phyloP scores from a whole-genome alignment of 768 basidiomycete genomes.

The Pholiota molesta region DNA sequence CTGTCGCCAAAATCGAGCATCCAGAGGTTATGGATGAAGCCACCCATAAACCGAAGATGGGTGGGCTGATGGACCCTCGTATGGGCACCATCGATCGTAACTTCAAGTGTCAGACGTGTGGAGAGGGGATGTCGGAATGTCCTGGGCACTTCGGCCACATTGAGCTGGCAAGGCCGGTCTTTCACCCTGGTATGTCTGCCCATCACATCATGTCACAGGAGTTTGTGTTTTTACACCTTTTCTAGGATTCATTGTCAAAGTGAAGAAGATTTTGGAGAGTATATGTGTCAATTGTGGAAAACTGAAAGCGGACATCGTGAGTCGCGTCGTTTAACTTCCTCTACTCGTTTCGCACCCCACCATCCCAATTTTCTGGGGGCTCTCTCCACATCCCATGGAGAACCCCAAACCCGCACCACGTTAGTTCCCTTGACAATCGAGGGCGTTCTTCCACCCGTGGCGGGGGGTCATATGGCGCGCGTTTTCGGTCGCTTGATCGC shows the following conservation, averaged over 20 bases:
- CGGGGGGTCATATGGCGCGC: slow-evolving; percentile 67
- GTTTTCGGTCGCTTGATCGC: slow-evolving; percentile 96
- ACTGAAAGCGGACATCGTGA: slow-evolving; percentile 96
- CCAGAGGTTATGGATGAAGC: slow-evolving; percentile 98
- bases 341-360: slow-evolving; percentile 95
- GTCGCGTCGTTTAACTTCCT: slow-evolving; percentile 72
- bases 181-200: slow-evolving; percentile 80
- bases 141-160: slow-evolving; percentile 99
- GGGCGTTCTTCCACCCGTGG: slow-evolving; percentile 82
- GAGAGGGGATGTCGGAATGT: slow-evolving; percentile 99
- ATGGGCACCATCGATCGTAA: slow-evolving; percentile 98
- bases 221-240: slow-evolving; percentile 2
- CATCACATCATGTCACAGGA: neutral
- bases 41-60: slow-evolving; percentile 86
- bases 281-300: slow-evolving; percentile 99
- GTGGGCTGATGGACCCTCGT: slow-evolving; percentile 96
- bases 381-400: slow-evolving; percentile 89
- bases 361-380: slow-evolving; percentile 98
- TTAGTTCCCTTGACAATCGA: slow-evolving; percentile 72
- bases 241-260: slow-evolving; percentile 92
- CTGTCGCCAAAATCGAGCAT: slow-evolving; percentile 97
- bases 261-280: slow-evolving; percentile 99
- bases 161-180: slow-evolving; percentile 95
- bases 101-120: slow-evolving; percentile 99
- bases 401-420: slow-evolving; percentile 94